phyloP scores from a whole-genome alignment of 2,329 filamentous ascomycete genomes.

The Diaporthe citri region DNA sequence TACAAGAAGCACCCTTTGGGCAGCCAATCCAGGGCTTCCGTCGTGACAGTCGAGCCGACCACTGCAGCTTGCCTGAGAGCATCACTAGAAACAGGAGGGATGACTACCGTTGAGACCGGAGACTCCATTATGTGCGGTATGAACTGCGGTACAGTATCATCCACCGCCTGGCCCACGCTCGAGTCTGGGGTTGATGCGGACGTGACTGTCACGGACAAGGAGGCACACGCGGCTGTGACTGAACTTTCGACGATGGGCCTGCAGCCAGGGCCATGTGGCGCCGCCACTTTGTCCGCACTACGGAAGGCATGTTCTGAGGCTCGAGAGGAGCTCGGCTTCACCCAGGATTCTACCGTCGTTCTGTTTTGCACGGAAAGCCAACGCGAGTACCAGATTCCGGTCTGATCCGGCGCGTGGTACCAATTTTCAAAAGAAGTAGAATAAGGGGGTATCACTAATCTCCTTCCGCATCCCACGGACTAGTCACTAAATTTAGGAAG shows the following conservation, averaged over 20 bases:
- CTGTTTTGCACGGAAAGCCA: constrained; percentile 36
- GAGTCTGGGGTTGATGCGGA: constrained; percentile 69
- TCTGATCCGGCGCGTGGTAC: neutral
- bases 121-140: constrained; percentile 81
- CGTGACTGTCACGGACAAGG: constrained; percentile 70
- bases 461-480: neutral
- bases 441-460: constrained; percentile 23
- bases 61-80: constrained; percentile 70
- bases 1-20: constrained; percentile 61
- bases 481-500: neutral
- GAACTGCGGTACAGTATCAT: constrained; percentile 78
- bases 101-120: constrained; percentile 64
- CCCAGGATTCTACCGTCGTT: neutral
- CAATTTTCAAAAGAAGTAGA: neutral
- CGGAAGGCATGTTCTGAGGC: constrained; percentile 47
- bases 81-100: constrained; percentile 62
- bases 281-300: constrained; percentile 65
- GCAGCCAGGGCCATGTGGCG: constrained; percentile 72
- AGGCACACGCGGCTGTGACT: constrained; percentile 70
- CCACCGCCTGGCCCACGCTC: constrained; percentile 73
- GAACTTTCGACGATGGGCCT: constrained; percentile 64
- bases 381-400: constrained; percentile 28
- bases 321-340: constrained; percentile 14
- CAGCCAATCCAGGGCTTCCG: constrained; percentile 47
- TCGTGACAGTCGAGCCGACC: constrained; percentile 79